Evolutionary conservation across 2,329 filamentous ascomycete genomes (phyloP), one percentile per base, ranked within the genome.

Genomic region (Pyrenochaeta sp.): DNA sequence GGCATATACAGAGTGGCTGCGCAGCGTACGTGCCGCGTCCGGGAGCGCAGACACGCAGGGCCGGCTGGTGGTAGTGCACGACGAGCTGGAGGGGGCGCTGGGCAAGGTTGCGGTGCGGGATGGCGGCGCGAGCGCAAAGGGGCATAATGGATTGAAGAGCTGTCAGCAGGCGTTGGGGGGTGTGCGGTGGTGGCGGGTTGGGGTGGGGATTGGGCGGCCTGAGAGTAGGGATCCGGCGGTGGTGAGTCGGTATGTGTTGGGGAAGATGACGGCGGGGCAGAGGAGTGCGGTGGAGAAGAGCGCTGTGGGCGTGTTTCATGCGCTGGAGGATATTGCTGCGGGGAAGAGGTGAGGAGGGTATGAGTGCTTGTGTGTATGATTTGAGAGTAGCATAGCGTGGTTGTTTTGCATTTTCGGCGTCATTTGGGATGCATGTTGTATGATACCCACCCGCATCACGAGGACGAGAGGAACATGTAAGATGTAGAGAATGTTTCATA

Each of bases 191-290:
- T 69, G 80, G 61, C 78, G 89, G 45, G 82, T 97, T 36, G 86
- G 88, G 0, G 75, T 97, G 9, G 94, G 94, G 0, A 96, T 97
- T 73, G 92, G 90, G n/a, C 77, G 94, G 31, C 93, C 93, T 0
- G 76, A 74, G 31, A 86, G 81, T 51, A 79, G 91, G 51, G 85
- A 90, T 35, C 75, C 78, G 15, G 73, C 76, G 26, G 82, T 82
- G 2, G 91, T 97, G 7, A 82, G 86, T 29, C 76, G 82, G 17
- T 96, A 93, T 74, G 92, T 97, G 29, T 73, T 97, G 56, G 78
- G 78, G 44, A 83, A 83, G 60, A 85, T 94, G 77, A 80, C 77
- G 7, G 21, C 23, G 0, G 42, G 38, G 27, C 65, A 72, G 67
- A 14, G 67, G 74, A 10, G 26, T 35, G 55, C 48, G 30, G 69